Base-by-base conservation (phyloP, 2,329 filamentous ascomycete species). In the Celoporthe dispersa region DNA sequence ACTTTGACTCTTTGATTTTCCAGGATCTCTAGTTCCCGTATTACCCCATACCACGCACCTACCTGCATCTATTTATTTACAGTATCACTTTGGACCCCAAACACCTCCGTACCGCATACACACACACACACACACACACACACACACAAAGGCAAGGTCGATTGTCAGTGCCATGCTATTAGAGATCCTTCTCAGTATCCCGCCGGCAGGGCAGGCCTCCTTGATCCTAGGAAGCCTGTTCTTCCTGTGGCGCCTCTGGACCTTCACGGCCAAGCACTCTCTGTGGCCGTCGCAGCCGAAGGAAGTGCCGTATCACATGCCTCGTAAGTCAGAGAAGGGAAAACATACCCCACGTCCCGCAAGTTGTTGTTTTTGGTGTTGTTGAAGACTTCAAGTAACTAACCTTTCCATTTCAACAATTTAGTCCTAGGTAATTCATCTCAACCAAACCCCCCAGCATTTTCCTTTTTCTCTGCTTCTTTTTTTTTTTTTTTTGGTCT, bases 211-310 rank as follows among this genome's bases (percentile, higher is more conserved):
- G 37, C 60, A 63, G 60, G 60, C 60, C 6, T 28, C 60, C 22
- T 28, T 63, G 12, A n/a, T 64, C 8, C 25, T 48, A 35, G 39
- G 37, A n/a, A 37, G 44, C 33, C 22, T 55, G 25, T 35, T 65
- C 8, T 35, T 53, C 44, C 22, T 65, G 41, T 65, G 64, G 64
- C 64, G 48, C n/a, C 44, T 65, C 5, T 65, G 64, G 64, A 65
- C 41, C 12, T 65, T 65, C 64, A 65, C 64, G 11, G 33, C 48
- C 44, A 65, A 31, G 19, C 41, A 53, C 4, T 39, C 28, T 33
- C 33, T 65, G 1, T 39, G 48, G 44, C 64, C 64, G 19, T 55
- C 64, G 8, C 41, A 53, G 64, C 64, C 64, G 2, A 65, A 65
- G 33, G 64, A 55, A n/a, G 14, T 65, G 22, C 64, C 64, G 22